Conservation (phyloP, 2,329 filamentous ascomycete genomes). For the Chrysosporium keratinophilum region DNA sequence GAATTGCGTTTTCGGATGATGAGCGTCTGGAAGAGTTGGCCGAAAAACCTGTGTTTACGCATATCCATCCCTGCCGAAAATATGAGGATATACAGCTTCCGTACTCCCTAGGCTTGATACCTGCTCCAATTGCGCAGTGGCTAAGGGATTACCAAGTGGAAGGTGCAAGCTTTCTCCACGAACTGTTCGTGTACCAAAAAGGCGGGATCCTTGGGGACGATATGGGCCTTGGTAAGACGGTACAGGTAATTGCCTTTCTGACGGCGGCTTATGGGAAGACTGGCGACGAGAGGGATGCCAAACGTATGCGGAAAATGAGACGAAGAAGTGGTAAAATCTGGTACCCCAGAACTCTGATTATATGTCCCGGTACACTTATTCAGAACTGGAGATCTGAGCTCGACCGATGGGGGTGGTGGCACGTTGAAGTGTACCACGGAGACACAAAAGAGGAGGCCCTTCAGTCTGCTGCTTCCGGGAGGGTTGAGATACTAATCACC, state of each 20-base stretch:
- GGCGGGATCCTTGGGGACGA: constrained; percentile 90
- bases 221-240: constrained; percentile 95
- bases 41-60: constrained; percentile 61
- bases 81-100: constrained; percentile 67
- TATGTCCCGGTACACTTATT: constrained; percentile 82
- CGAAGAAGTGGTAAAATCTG: constrained; percentile 49
- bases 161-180: constrained; percentile 75
- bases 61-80: constrained; percentile 51
- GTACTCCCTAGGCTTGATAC: constrained; percentile 69
- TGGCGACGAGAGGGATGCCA: constrained; percentile 72
- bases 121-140: constrained; percentile 81
- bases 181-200: constrained; percentile 80
- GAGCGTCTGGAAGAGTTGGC: constrained; percentile 51
- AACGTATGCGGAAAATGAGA: constrained; percentile 78
- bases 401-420: constrained; percentile 91
- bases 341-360: constrained; percentile 76
- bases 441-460: constrained; percentile 59
- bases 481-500: constrained; percentile 83
- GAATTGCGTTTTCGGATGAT: constrained; percentile 65
- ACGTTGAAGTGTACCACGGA: constrained; percentile 72
- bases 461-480: constrained; percentile 60
- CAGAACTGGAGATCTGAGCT: constrained; percentile 86
- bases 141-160: constrained; percentile 83
- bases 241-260: constrained; percentile 88
- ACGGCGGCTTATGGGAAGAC: constrained; percentile 90